phyloP scores from a whole-genome alignment of 345 rosid species.

The Eucalyptus polyanthemos region DNA sequence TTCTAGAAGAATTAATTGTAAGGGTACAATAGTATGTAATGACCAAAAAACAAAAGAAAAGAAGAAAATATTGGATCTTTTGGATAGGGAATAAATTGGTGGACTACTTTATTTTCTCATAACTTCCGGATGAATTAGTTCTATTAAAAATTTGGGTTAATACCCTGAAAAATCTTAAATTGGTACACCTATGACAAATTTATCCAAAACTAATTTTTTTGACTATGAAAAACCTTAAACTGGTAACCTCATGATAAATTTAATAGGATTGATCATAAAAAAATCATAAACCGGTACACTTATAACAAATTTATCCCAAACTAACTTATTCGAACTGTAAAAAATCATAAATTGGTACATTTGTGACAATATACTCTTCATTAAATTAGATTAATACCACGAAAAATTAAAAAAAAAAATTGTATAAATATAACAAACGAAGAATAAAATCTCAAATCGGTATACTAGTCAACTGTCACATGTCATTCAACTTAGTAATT shows the following conservation, averaged over 20 bases:
- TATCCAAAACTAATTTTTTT: too few relatives aligned
- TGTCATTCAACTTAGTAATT: too few relatives aligned
- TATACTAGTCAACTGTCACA: fast-evolving
- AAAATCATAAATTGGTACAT: fast-evolving
- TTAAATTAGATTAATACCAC: too few relatives aligned
- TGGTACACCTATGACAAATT: fast-evolving
- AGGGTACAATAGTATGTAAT: neutral
- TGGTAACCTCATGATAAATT: too few relatives aligned
- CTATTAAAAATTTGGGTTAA: too few relatives aligned
- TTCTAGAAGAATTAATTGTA: neutral
- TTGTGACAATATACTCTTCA: too few relatives aligned
- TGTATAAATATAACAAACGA: too few relatives aligned
- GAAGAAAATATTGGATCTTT: neutral
- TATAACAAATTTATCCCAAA: fast-evolving
- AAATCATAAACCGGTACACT: fast-evolving
- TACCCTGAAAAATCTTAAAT: fast-evolving
- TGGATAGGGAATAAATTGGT: neutral
- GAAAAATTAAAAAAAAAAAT: too few relatives aligned
- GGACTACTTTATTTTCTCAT: neutral
- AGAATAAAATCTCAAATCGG: too few relatives aligned
- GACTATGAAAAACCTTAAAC: fast-evolving
- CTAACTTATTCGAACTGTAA: fast-evolving
- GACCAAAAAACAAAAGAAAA: fast-evolving
- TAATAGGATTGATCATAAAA: fast-evolving
- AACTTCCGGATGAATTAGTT: too few relatives aligned